Evolutionary conservation across 2,329 filamentous ascomycete genomes (phyloP).

Genomic region (Malbranchea zuffiana): DNA sequence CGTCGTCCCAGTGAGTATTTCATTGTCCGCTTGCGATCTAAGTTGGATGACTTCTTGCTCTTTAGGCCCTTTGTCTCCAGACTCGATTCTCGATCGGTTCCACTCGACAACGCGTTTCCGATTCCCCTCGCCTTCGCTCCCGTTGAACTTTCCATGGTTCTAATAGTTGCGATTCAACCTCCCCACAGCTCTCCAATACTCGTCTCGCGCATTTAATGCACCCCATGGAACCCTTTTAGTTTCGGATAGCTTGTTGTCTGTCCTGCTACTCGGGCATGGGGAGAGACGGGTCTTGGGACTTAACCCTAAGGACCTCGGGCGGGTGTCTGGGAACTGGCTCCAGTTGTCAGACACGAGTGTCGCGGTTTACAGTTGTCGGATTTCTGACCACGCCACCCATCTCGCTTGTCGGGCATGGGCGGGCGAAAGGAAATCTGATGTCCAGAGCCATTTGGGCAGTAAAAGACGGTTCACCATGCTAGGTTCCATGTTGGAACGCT

Average conservation of each 20-base stretch:
- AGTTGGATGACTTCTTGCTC: slow-evolving; percentile 3
- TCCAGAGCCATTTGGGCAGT: slow-evolving; percentile 35
- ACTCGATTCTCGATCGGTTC: background rate
- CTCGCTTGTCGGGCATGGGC: slow-evolving; percentile 23
- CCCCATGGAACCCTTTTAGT: slow-evolving; percentile 41
- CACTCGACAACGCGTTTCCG: slow-evolving; percentile 3
- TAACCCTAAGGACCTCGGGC: slow-evolving; percentile 73
- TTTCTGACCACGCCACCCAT: slow-evolving; percentile 51
- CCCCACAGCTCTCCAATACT: slow-evolving; percentile 67
- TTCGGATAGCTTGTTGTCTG: slow-evolving; percentile 45
- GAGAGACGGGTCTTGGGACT: slow-evolving; percentile 70
- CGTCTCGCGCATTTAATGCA: slow-evolving; percentile 47
- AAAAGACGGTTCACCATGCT: slow-evolving; percentile 39
- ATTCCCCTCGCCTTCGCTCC: slow-evolving; percentile 1
- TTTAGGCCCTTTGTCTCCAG: slow-evolving; percentile 1
- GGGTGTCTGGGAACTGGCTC: slow-evolving; percentile 21
- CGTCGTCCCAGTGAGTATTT: too few species aligned
- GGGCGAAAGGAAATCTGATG: slow-evolving; percentile 29
- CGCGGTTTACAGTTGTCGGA: slow-evolving; percentile 60
- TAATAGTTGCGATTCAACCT: slow-evolving; percentile 44
- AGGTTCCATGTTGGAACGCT: slow-evolving; percentile 31
- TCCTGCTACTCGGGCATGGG: slow-evolving; percentile 29
- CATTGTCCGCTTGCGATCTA: too few species aligned
- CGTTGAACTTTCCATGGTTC: background rate
- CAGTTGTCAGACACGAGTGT: slow-evolving; percentile 54